Percentiles rank a stretch among this genome's conserved stretches.
These are phyloP conservation scores for Pleurotus tuber-regium DNA, from an alignment of 768 basidiomycete genomes.

Conservation along the genomic window DNA sequence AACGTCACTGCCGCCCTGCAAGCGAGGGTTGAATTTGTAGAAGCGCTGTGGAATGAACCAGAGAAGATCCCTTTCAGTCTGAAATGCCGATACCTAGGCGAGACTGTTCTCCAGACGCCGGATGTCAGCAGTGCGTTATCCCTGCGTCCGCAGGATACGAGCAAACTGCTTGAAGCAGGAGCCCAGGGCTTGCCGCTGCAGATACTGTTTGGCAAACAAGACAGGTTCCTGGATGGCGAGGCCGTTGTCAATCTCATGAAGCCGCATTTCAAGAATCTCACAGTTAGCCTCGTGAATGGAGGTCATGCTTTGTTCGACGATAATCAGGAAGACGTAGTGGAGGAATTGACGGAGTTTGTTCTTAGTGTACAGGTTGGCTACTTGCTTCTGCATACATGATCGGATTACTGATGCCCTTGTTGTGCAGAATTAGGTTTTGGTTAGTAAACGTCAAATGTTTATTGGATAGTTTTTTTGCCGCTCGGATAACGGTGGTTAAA, in stretches of 20 bases:
- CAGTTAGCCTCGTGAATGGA: conserved; percentile 13
- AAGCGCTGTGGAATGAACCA: conserved; percentile 24
- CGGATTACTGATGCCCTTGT: too few species aligned
- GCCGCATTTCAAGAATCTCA: conserved; percentile 11
- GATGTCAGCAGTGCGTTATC: conserved; percentile 18
- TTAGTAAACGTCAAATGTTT: too few species aligned
- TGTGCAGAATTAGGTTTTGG: too few species aligned
- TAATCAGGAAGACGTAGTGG: conserved; percentile 23
- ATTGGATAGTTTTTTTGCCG: too few species aligned
- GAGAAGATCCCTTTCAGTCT: conserved; percentile 22
- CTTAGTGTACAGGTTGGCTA: conserved; percentile 8
- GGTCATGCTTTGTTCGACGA: conserved; percentile 34
- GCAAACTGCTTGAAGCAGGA: conserved; percentile 23
- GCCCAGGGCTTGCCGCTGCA: conserved; percentile 26
- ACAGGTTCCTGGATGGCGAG: conserved; percentile 2
- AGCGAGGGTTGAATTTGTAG: conserved; percentile 22
- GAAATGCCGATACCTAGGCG: conserved; percentile 23
- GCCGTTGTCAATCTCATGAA: background rate
- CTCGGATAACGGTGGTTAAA: too few species aligned
- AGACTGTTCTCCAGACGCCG: conserved; percentile 18
- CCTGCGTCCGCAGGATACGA: conserved; percentile 24
- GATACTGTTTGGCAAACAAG: conserved; percentile 13
- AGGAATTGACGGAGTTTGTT: conserved; percentile 8
- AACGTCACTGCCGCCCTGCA: conserved; percentile 17
- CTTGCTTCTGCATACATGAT: background rate